These are phyloP conservation scores for Stephania yunnanensis DNA, from an alignment of 164 flowering plant species.

Conservation along the genomic window DNA sequence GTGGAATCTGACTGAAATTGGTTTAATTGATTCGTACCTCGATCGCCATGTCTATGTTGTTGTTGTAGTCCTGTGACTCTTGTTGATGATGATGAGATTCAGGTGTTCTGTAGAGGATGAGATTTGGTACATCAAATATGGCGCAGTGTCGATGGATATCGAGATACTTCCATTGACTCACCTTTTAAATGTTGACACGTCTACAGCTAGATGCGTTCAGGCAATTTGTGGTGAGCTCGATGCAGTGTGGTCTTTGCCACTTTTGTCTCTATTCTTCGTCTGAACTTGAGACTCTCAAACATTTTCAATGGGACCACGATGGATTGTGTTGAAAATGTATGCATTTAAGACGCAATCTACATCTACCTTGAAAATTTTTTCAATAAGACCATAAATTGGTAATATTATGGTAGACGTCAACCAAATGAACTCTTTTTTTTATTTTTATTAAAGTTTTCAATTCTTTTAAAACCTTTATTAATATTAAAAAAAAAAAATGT, in stretches of 20 bases:
- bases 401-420: too few species aligned
- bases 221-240: neutral
- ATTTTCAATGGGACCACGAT: too few species aligned
- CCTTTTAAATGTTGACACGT: slow-evolving; percentile 1
- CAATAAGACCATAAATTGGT: too few species aligned
- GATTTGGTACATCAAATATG: neutral
- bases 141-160: neutral
- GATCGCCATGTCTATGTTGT: neutral
- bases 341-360: too few species aligned
- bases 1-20: neutral
- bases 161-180: neutral
- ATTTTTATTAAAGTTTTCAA: too few species aligned
- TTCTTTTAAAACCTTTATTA: too few species aligned
- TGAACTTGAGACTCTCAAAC: neutral
- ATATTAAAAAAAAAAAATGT: too few species aligned
- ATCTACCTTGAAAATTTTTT: too few species aligned
- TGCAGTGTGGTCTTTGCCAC: neutral
- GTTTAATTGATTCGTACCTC: neutral
- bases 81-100: neutral
- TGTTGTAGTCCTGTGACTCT: neutral
- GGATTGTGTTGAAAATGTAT: too few species aligned
- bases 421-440: too few species aligned
- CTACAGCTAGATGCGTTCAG: neutral
- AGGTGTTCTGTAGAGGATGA: neutral
- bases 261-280: neutral